Conservation (phyloP, 2,329 filamentous ascomycete genomes). For the Pseudovirgaria hyperparasitica region DNA sequence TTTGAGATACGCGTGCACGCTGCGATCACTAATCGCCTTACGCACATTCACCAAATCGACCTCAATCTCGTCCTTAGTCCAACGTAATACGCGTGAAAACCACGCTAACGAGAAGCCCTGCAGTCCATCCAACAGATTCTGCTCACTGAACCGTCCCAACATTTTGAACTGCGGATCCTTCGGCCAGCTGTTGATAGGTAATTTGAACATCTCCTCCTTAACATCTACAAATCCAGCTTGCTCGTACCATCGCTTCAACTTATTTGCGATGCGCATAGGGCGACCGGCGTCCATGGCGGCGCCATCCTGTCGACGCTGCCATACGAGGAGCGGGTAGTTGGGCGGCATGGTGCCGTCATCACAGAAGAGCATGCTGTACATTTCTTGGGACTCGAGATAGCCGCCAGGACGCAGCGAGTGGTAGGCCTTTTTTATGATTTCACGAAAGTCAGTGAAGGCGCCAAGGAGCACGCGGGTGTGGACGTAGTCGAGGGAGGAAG, state of each 20-base stretch:
- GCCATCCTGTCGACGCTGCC: slow-evolving; percentile 29
- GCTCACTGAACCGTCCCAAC: slow-evolving; percentile 37
- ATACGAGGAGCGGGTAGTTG: slow-evolving; percentile 35
- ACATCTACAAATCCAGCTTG: slow-evolving; percentile 47
- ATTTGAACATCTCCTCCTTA: slow-evolving; percentile 37
- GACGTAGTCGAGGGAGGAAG: slow-evolving; percentile 43
- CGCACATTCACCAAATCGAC: slow-evolving; percentile 31
- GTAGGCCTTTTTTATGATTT: slow-evolving; percentile 40
- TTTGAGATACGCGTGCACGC: slow-evolving; percentile 29
- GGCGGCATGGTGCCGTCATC: slow-evolving; percentile 41
- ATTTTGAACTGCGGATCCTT: slow-evolving; percentile 33
- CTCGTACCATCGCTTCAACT: slow-evolving; percentile 41
- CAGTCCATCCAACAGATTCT: slow-evolving; percentile 32
- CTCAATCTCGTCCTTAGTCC: slow-evolving; percentile 31
- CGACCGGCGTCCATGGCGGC: slow-evolving; percentile 33
- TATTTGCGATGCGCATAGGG: slow-evolving; percentile 40
- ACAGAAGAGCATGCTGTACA: slow-evolving; percentile 33
- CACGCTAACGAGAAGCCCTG: slow-evolving; percentile 31
- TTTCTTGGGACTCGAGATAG: slow-evolving; percentile 33
- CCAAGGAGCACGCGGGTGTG: slow-evolving; percentile 48
- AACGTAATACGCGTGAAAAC: slow-evolving; percentile 30
- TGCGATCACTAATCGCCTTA: slow-evolving; percentile 24
- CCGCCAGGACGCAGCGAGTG: slow-evolving; percentile 44
- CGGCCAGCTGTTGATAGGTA: slow-evolving; percentile 41
- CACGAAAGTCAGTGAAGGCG: slow-evolving; percentile 42